Conservation (phyloP, 2,329 filamentous ascomycete species). For the Passalora sequoiae region DNA sequence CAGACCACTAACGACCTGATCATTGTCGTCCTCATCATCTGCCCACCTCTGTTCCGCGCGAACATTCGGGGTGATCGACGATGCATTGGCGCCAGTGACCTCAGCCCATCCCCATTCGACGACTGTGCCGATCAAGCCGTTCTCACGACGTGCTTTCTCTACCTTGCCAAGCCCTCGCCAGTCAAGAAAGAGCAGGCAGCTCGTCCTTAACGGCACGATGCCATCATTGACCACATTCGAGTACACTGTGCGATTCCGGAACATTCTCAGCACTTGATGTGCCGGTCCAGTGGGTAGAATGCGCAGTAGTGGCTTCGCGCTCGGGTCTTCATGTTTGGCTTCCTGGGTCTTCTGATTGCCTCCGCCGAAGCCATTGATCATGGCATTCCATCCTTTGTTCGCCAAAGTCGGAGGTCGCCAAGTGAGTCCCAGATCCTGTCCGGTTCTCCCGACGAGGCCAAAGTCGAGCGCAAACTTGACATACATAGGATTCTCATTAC, state of each 20-base stretch:
- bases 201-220: slow-evolving; percentile 90
- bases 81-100: slow-evolving; percentile 67
- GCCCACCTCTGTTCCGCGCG: slow-evolving; percentile 20
- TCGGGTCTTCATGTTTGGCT: slow-evolving; percentile 58
- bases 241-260: slow-evolving; percentile 85
- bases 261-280: slow-evolving; percentile 78
- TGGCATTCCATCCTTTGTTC: slow-evolving; percentile 78
- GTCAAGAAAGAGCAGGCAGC: slow-evolving; percentile 91
- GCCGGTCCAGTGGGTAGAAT: slow-evolving; percentile 89
- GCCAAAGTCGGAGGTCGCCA: slow-evolving; percentile 87
- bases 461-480: slow-evolving; percentile 96
- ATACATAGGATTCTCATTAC: slow-evolving; percentile 96
- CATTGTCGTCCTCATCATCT: slow-evolving; percentile 25
- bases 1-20: slow-evolving; percentile 24
- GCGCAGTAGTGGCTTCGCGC: slow-evolving; percentile 80
- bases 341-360: slow-evolving; percentile 45
- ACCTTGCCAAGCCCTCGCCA: slow-evolving; percentile 92
- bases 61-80: slow-evolving; percentile 41
- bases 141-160: slow-evolving; percentile 88
- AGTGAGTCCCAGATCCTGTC: slow-evolving; percentile 88
- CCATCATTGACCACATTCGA: slow-evolving; percentile 98
- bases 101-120: slow-evolving; percentile 95
- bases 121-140: slow-evolving; percentile 85
- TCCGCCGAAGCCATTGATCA: slow-evolving; percentile 74
- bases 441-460: slow-evolving; percentile 90